Conservation (phyloP, 176 grass and related monocot species). For the Zoysia japonica region DNA sequence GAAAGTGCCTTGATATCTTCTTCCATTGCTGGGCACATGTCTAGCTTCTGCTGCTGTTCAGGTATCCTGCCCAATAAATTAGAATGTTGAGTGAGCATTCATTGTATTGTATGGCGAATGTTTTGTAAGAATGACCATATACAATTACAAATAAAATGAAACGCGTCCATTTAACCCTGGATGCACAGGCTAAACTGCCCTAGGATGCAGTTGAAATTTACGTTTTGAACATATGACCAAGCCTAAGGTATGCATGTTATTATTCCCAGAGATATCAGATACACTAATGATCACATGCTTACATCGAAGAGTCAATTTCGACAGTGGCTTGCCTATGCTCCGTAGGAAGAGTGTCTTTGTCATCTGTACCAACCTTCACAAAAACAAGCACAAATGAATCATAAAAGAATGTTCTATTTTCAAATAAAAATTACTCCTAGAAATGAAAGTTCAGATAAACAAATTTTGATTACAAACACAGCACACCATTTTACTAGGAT, state of each 20-base stretch:
- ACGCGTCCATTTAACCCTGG: background rate
- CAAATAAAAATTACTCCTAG: background rate
- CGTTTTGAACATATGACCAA: background rate
- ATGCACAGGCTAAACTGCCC: background rate
- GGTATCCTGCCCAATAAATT: conserved; percentile 38
- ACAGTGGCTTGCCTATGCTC: conserved; percentile 27
- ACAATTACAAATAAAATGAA: background rate
- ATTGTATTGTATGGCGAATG: background rate
- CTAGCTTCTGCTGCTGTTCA: conserved; percentile 40
- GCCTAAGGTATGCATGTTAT: background rate
- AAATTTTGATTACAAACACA: conserved; percentile 10
- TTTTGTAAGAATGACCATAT: conserved; percentile 17
- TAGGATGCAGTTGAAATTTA: background rate
- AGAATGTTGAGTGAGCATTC: background rate
- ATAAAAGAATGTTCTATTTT: background rate
- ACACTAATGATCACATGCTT: conserved; percentile 29
- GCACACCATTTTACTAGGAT: conserved; percentile 50
- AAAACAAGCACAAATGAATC: conserved; percentile 14
- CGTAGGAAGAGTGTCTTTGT: conserved; percentile 20
- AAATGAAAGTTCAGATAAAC: background rate
- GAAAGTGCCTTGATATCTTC: conserved; percentile 34
- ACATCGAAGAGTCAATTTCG: conserved; percentile 34
- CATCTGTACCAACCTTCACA: conserved; percentile 27
- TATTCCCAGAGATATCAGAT: background rate
- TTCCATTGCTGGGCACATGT: background rate